Conservation (phyloP, 106 monocot species). For the Alisma plantagoaquatica region DNA sequence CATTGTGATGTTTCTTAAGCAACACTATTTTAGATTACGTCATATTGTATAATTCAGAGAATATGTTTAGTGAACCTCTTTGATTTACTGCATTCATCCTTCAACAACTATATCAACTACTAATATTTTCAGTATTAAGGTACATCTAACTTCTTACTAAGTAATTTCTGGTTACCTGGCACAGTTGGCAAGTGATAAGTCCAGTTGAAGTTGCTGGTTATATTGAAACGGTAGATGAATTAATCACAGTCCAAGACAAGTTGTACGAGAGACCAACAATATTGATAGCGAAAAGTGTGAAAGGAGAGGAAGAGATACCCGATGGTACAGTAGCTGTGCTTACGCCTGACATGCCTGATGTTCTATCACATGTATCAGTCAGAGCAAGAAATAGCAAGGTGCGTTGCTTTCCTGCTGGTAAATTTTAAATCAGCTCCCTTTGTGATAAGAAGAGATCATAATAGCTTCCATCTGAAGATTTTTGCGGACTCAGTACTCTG, state of each 20-base stretch:
- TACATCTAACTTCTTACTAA: no score
- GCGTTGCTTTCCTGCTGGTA: background rate
- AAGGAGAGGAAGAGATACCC: conserved; percentile 98
- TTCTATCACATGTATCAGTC: conserved; percentile 95
- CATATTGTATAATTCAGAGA: no score
- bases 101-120: no score
- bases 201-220: conserved; percentile 88
- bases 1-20: no score
- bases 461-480: no score
- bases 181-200: conserved; percentile 99
- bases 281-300: conserved; percentile 81
- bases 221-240: conserved; percentile 60
- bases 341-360: conserved; percentile 99
- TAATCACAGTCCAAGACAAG: conserved; percentile 71
- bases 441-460: background rate
- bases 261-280: conserved; percentile 73
- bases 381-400: conserved; percentile 98
- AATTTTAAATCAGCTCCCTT: background rate
- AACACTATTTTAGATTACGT: no score
- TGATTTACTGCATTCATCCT: no score
- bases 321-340: conserved; percentile 90
- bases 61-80: no score
- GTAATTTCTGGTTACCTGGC: background rate
- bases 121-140: no score
- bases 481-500: no score